Base-by-base conservation (phyloP, 1,139 yeast genomes). In the Kazachstania sp. region DNA sequence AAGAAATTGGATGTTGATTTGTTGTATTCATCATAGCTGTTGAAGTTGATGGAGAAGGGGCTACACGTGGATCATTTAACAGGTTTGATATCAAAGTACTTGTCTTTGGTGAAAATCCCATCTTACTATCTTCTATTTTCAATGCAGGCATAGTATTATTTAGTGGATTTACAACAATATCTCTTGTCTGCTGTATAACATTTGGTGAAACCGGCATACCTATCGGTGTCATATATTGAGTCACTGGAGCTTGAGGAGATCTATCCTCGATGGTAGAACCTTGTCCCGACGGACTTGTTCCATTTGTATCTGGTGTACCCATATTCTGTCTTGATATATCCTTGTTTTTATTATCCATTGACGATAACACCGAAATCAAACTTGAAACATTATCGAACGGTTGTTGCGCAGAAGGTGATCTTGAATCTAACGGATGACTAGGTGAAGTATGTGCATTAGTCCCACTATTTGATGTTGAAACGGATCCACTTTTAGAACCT, bases 371-470 rank as follows among this genome's bases (percentile, higher is more conserved):
- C 3, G 56, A 51, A 2, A 53, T 55, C 35, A 53, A 43, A 1
- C 58, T 52, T 2, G 54, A 46, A 4, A 54, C 55, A 15, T 50
- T 51, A 41, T 53, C 55, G 41, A 30, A 29, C 2, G 31, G 20
- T 15, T 45, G 46, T 32, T 43, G 34, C 3, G 39, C 20, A 2
- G 19, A 16, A 4, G 41, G 13, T 3, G 31, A 15, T 9, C 15
- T 16, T 7, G 41, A 26, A 4, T 26, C n/a, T 32, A 28, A 31
- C 4, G 20, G 15, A 20, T 18, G 16, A 15, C 34, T 18, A 36
- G 26, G 38, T 32, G 34, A 32, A 6, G 34, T 34, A 6, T 32
- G 15, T 32, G 36, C 18, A 9, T 18, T 18, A 32, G 18, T 20
- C 15, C 26, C 16, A 30, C 28, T 29, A 16, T 19, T 15, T 6